Base-by-base conservation (phyloP, 2,329 filamentous ascomycete genomes). In the Pestalotiopsis sp. region DNA sequence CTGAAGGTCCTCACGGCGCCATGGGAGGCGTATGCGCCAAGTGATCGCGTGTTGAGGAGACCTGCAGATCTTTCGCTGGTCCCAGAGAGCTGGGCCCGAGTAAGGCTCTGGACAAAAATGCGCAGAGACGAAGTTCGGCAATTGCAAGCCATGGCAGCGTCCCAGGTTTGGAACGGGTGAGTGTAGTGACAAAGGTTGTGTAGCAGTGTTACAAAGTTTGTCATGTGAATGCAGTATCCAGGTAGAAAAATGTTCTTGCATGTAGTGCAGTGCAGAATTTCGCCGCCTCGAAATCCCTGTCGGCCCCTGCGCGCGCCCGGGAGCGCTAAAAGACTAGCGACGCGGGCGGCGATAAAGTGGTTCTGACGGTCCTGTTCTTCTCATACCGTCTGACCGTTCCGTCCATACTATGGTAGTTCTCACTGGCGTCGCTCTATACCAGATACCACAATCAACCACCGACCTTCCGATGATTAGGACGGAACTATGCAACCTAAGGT, bases 91-190 rank as follows among this genome's bases (percentile, higher is more conserved):
- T 73, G 74, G 12, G 78, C 56, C 63, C 73, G 74, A 2, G 76
- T 76, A 12, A 88, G 77, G 38, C 80, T 84, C 69, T 81, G 82
- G 13, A 87, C 75, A 69, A 88, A 88, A n/a, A 83, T 79, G 66
- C 80, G 78, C 72, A 86, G 75, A 9, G 85, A 80, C 38, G 80
- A 78, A 6, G 78, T 80, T 68, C 84, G 82, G 70, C 86, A 88
- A 25, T 81, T 76, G 74, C 85, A 87, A 70, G 75, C 80, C 85
- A 87, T 87, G 62, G 70, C 75, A 70, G 65, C 45, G 13, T 45
- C 11, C 17, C 57, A 59, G 17, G 23, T 4, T 52, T 17, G 45
- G 3, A 52, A 23, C 11, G 20, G 17, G 20, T n/a, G 45, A 52
- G 3, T 20, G 20, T n/a, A 1, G 45, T 41, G 60, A 31, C 23